A percentile compares a stretch with the other conserved stretches of the same genome.
phyloP scores from a whole-genome alignment of 2,329 filamentous ascomycete genomes.

The Paecilomyces sp. region DNA sequence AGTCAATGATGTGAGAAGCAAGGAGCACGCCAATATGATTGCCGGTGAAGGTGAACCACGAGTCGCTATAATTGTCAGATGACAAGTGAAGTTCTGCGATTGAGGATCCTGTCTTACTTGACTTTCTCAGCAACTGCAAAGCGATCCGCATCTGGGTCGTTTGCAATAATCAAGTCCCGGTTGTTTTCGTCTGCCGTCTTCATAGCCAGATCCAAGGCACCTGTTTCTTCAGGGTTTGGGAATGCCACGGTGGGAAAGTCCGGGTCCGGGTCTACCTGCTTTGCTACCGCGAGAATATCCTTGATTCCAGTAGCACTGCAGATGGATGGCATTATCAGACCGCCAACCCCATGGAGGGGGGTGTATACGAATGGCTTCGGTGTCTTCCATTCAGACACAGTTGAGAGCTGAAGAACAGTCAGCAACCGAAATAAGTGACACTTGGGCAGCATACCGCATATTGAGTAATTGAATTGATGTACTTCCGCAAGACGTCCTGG shows the following conservation, averaged over 20 bases:
- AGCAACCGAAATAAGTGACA: neutral
- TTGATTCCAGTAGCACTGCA: slow-evolving; percentile 25
- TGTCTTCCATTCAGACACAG: slow-evolving; percentile 17
- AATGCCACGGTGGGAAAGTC: slow-evolving; percentile 59
- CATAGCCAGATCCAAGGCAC: slow-evolving; percentile 54
- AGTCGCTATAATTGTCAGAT: slow-evolving; percentile 25
- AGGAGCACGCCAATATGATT: slow-evolving; percentile 58
- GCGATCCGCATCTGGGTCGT: slow-evolving; percentile 60
- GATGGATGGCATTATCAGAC: slow-evolving; percentile 24
- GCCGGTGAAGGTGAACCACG: slow-evolving; percentile 57
- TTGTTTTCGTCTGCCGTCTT: slow-evolving; percentile 44
- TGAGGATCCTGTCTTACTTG: slow-evolving; percentile 20
- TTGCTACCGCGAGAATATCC: slow-evolving; percentile 27
- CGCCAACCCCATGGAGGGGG: slow-evolving; percentile 34
- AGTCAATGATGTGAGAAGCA: slow-evolving; percentile 50
- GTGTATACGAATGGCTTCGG: slow-evolving; percentile 36
- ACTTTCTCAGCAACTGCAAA: slow-evolving; percentile 56
- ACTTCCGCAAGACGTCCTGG: slow-evolving; percentile 19
- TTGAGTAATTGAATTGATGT: slow-evolving; percentile 20
- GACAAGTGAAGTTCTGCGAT: neutral
- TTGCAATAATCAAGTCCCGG: slow-evolving; percentile 51
- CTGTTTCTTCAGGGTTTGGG: slow-evolving; percentile 59
- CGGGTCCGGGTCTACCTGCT: slow-evolving; percentile 53
- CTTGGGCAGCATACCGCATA: slow-evolving; percentile 19
- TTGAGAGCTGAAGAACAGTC: slow-evolving; percentile 20